Evolutionary conservation across 768 basidiomycete genomes (phyloP), one percentile per base, ranked within the genome.

Genomic region (Cystofilobasidium bisporidii): DNA sequence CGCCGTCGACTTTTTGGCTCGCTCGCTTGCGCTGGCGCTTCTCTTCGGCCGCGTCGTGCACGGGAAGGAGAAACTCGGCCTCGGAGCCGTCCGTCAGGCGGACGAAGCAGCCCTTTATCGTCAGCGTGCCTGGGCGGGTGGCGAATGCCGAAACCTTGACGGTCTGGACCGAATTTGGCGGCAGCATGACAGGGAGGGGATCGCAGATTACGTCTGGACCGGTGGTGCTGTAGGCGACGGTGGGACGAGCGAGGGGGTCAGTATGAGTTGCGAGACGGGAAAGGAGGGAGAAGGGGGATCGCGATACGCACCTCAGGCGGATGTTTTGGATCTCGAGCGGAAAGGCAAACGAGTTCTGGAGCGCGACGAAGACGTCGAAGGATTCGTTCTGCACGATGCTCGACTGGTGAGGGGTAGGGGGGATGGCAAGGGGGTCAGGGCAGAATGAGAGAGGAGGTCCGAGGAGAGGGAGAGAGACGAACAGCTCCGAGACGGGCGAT

Each of bases 281-380:
- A 4, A 26, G 12, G n/a, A 41, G 26, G 62, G 36, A 5, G 12
- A 36, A 12, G 36, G 5, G 6, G 36, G 5, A 36, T 36, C 6
- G 12, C 36, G 6, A 36, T 12, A 6, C 78, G 70, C 70, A 91
- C 93, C 91, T 90, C 20, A 97, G 78, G 6, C 84, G 83, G 43
- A 98, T 75, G 71, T 84, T 85, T 67, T 89, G 85, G 22, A 98
- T 77, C 70, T 97, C 91, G 17, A 99, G 80, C 69, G 93, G 90
- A 76, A 98, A 94, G 4, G 89, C 83, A 76, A 87, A 94, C 1
- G 91, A 90, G 76, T 99, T 99, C 65, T 85, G 84, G n/a, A 99
- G 77, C 26, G 87, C 86, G 55, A 98, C 80, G 11, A 85, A 81
- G 71, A 97, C 83, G 72, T 98, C 92, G 36, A 91, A 78, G 4